Percentiles rank a stretch among this genome's conserved stretches.
phyloP scores from a whole-genome alignment of 2,329 filamentous ascomycete genomes.

The Aspergillus sp. region DNA sequence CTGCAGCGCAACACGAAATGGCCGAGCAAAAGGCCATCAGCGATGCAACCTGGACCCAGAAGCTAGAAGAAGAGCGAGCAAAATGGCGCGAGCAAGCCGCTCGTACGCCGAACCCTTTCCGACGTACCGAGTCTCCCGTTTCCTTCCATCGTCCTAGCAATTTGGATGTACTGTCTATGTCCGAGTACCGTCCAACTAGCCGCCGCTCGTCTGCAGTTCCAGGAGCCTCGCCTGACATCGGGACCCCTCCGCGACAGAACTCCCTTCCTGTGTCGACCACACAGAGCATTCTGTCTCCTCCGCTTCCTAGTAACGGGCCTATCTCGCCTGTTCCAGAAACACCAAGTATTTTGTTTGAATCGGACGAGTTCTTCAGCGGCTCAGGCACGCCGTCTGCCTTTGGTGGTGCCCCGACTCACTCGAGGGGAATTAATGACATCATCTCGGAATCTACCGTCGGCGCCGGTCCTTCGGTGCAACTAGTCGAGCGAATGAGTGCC shows the following conservation, averaged over 20 bases:
- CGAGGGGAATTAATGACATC: constrained; percentile 77
- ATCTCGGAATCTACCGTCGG: constrained; percentile 87
- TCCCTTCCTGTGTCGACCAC: constrained; percentile 43
- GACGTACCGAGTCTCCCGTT: constrained; percentile 47
- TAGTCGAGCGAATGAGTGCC: constrained; percentile 94
- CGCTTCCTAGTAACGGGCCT: constrained; percentile 28
- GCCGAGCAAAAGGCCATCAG: constrained; percentile 63
- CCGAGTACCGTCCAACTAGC: constrained; percentile 44
- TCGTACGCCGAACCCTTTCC: constrained; percentile 40
- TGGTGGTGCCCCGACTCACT: constrained; percentile 41
- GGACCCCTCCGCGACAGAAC: constrained; percentile 52
- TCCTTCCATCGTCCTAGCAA: constrained; percentile 45
- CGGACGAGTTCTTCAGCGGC: constrained; percentile 50
- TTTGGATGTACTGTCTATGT: constrained; percentile 43
- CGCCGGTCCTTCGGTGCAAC: constrained; percentile 88
- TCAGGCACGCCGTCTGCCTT: constrained; percentile 43
- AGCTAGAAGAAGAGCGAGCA: constrained; percentile 67
- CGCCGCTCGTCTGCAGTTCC: constrained; percentile 47
- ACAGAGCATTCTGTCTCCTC: constrained; percentile 35
- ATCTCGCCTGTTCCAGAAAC: constrained; percentile 34
- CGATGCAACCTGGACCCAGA: constrained; percentile 62
- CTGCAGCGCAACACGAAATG: constrained; percentile 60
- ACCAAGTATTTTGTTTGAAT: constrained; percentile 51
- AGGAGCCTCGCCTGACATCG: constrained; percentile 40
- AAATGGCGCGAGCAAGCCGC: constrained; percentile 60